These are phyloP conservation scores for Nigrospora oryzae DNA, from an alignment of 2,329 filamentous ascomycete species.

Conservation along the genomic window DNA sequence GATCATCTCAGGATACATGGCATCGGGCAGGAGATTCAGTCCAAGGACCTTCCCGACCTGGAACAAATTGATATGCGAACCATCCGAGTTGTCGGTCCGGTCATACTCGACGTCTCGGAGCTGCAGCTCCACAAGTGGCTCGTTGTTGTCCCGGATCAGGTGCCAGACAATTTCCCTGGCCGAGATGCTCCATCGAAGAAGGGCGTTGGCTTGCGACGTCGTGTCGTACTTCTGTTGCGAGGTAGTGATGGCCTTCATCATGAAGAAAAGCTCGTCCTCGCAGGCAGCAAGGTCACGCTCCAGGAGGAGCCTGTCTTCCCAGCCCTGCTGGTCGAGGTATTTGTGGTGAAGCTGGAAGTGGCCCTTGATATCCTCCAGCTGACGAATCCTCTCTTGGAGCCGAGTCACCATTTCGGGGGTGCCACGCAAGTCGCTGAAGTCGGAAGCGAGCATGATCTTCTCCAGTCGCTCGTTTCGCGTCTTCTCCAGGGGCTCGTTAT, in stretches of 20 bases:
- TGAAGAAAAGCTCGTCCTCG: constrained; percentile 97
- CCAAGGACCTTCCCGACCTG: constrained; percentile 83
- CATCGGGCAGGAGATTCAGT: constrained; percentile 81
- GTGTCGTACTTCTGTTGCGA: constrained; percentile 81
- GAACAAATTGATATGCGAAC: constrained; percentile 88
- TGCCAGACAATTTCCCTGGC: constrained; percentile 97
- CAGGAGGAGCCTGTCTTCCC: constrained; percentile 82
- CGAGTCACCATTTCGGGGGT: constrained; percentile 88
- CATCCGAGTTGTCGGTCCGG: constrained; percentile 92
- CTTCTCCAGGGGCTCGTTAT: constrained; percentile 94
- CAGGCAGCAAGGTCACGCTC: constrained; percentile 83
- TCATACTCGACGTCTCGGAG: constrained; percentile 87
- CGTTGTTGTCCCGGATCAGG: constrained; percentile 76
- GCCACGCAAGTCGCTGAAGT: constrained; percentile 93
- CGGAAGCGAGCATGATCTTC: constrained; percentile 97
- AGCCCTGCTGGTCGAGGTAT: constrained; percentile 78
- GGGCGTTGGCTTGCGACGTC: constrained; percentile 63
- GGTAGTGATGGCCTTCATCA: constrained; percentile 99
- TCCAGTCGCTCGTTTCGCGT: constrained; percentile 91
- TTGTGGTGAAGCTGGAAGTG: constrained; percentile 91
- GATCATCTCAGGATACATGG: constrained; percentile 94
- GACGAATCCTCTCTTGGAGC: constrained; percentile 84
- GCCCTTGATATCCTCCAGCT: constrained; percentile 91
- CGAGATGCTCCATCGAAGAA: constrained; percentile 89
- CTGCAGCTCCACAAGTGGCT: constrained; percentile 88